Evolutionary conservation across 1,284 basidiomycete genomes (phyloP), one percentile per base, ranked within the genome.

Genomic region (Tylopilus sp.): DNA sequence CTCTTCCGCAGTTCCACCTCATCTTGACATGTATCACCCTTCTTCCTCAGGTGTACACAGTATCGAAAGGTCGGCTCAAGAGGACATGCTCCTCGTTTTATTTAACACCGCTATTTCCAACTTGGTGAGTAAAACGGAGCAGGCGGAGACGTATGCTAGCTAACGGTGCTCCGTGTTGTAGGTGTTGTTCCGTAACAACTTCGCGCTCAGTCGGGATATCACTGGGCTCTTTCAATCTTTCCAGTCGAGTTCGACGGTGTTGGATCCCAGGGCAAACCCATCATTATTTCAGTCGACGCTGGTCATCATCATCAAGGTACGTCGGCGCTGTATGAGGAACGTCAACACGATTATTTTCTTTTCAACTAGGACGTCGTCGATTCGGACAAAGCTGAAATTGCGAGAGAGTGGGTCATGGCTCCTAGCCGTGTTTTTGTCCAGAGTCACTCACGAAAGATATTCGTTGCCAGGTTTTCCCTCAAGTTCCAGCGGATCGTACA

Each of bases 101-200:
- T 82, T 83, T 59, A 83, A 82, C 55, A 78, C 79, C 1, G 81
- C 81, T 0, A 74, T 83, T 21, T 83, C 81, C 0, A 83, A 83
- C 58, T 57, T 83, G 41, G 80, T n/a, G n/a, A n/a, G n/a, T n/a
- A n/a, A n/a, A n/a, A n/a, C n/a, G n/a, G n/a, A n/a, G n/a, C n/a
- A n/a, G n/a, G n/a, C n/a, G n/a, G n/a, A n/a, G n/a, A n/a, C n/a
- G n/a, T n/a, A n/a, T n/a, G n/a, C n/a, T n/a, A n/a, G n/a, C n/a
- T n/a, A n/a, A n/a, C n/a, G n/a, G n/a, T n/a, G n/a, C n/a, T n/a
- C n/a, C n/a, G n/a, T n/a, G n/a, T n/a, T n/a, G 35, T 29, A 81
- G 78, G 77, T 83, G 2, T 70, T 83, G 2, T 83, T 82, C 67
- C 74, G 81, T 8, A 83, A 82, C 48, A 83, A 83, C 48, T 83